Percentiles rank a stretch among this genome's conserved stretches.
Conservation (phyloP, 148 eudicot species). For the Rhododendron mucronatum region DNA sequence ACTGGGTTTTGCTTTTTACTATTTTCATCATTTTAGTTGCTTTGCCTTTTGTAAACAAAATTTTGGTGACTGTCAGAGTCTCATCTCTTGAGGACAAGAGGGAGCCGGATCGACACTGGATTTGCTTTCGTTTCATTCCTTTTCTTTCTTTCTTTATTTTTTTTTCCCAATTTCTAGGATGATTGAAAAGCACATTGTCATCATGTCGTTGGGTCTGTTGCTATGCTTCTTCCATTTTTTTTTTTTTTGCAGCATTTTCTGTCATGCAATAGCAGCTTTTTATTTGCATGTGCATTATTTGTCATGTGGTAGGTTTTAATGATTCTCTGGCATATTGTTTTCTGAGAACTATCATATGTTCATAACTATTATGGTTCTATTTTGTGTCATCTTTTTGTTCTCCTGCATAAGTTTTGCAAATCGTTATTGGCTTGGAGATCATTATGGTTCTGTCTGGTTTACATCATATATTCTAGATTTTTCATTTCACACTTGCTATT, state of each 20-base stretch:
- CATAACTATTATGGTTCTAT: neutral
- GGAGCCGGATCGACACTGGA: neutral
- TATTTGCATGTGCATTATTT: neutral
- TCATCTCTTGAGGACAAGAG: neutral
- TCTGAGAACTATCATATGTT: neutral
- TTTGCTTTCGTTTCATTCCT: neutral
- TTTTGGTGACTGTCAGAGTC: neutral
- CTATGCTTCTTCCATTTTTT: too few relatives aligned
- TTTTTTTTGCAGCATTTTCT: neutral
- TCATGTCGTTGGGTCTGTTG: neutral
- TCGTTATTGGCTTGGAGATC: neutral
- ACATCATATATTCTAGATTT: neutral
- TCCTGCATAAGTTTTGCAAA: neutral
- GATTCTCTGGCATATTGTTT: neutral
- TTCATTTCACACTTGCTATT: neutral
- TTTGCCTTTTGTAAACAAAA: neutral
- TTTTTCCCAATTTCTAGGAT: neutral
- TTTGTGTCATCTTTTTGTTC: neutral
- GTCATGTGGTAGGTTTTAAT: neutral
- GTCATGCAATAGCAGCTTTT: neutral
- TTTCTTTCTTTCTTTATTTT: neutral
- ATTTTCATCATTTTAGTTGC: neutral
- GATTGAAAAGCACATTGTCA: neutral
- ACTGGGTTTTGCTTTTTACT: neutral
- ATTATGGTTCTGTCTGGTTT: neutral